Evolutionary conservation across 768 basidiomycete genomes (phyloP), one percentile per base, ranked within the genome.

Genomic region (Xerocomellus intermedius): DNA sequence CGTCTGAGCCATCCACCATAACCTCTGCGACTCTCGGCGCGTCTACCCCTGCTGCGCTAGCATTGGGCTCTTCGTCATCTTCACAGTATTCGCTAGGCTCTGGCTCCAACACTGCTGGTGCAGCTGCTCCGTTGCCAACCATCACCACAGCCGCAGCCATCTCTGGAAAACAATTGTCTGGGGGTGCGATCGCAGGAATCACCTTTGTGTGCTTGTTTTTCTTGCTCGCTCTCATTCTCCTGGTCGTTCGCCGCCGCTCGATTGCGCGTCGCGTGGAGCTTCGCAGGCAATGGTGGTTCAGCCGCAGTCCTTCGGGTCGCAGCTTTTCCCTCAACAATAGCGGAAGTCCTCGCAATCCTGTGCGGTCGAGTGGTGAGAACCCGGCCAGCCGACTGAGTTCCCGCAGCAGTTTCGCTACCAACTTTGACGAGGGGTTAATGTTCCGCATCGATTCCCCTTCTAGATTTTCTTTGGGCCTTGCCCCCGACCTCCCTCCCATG

Each of bases 371-470:
- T 30, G 60, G 35, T 28, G 58, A 62, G 36, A 50, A 56, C 2
- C 52, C 57, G 16, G 38, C 50, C 14, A 71, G 71, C 50, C 64
- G 67, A 21, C 58, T 54, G 42, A 76, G 71, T 44, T 67, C 73
- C 3, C 76, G 83, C 46, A 86, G 85, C 68, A 86, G 84, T 69
- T 87, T 86, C 48, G 86, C 77, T 17, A 86, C 85, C 17, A 80
- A 77, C n/a, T 75, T 78, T 61, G 82, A 84, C 50, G 78, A 78
- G 21, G 74, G 74, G 12, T 58, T 64, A 49, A 52, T 61, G 41
- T 62, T 63, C 52, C 50, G 55, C 50, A n/a, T 64, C 56, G 35
- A 70, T 64, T 36, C 68, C 51, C 24, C 63, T 57, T 28, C 37
- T 5, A 52, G 33, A 38, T 38, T 46, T 38, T 58, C 64, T 35